Base-by-base conservation (phyloP, 108 stramenopile genomes). In the Pseudonitzschia delicatissima region DNA sequence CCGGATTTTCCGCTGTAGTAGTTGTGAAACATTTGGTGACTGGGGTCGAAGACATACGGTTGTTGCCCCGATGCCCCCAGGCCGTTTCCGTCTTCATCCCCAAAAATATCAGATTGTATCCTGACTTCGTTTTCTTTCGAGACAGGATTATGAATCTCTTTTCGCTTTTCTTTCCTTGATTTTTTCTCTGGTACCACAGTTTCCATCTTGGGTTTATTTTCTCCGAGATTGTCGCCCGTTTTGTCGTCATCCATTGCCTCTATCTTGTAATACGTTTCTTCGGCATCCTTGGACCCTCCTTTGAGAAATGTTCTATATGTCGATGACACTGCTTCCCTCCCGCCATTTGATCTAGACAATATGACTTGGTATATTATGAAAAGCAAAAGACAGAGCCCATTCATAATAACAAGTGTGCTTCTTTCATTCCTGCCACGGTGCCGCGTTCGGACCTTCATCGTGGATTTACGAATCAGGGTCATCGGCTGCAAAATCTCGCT, bases 1-100 rank as follows among this genome's bases (percentile, higher is more conserved):
- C 73, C 66, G 11, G 63, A 58, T 47, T 72, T 72, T 3, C 55
- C 64, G 15, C 34, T 58, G 35, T 35, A 37, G 21, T 58, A 58
- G 6, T 58, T 58, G 33, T 58, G 57, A 18, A 58, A 58, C 0
- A 58, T 34, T 28, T 36, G 32, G 21, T 58, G 57, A 6, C 17
- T 9, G 34, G 33, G 18, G 34, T 58, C 57, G 34, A 58, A 58
- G 20, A 36, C 34, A 17, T 58, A 58, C 15, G 5, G 32, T 37
- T 15, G 21, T 58, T 0, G 18, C 33, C 1, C 31, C n/a, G n/a
- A n/a, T n/a, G n/a, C n/a, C n/a, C n/a, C 27, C 13, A 15, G 18
- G 13, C 33, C 57, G 29, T 37, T 11, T 3, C 34, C 57, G 20
- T 37, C 35, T 34, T 15, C 31, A 34, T 5, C 32, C 6, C 32